Base-by-base conservation (phyloP, 2,329 filamentous ascomycete species). In the Calonectria ilicicola region DNA sequence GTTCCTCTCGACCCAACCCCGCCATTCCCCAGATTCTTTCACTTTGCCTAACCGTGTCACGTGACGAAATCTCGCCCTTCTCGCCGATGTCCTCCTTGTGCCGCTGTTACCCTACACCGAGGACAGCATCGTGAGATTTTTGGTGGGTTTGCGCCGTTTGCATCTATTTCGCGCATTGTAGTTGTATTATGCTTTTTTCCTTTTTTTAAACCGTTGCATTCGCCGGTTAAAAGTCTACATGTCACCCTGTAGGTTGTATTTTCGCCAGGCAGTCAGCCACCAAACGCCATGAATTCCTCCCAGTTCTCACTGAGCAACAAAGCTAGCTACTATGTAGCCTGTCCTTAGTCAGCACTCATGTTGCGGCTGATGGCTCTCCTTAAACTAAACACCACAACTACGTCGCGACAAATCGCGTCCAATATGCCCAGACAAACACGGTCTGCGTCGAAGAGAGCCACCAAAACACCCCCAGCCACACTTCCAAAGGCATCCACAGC, bases 341-440 rank as follows among this genome's bases (percentile, higher is more conserved):
- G 32, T 35, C 12, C 66, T 68, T 68, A 68, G 66, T 68, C 66
- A 68, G 66, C 66, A 26, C 26, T 19, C 12, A n/a, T 51, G 5
- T 23, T 26, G 9, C 15, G 19, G 15, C 29, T 35, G n/a, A 32
- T 32, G 35, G 26, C 19, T 58, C 15, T 44, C 62, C 42, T 14
- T 47, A 26, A 46, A 29, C 17, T 26, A 5, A 32, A 64, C 67
- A 63, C 17, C n/a, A 21, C 32, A 40, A 26, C 56, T 35, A 17
- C 23, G 19, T 21, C n/a, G 7, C 19, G 26, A 27, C 5, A 32
- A 63, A 29, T 27, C 14, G 32, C 29, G 3, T 15, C 32, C 40
- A 71, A 56, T 19, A 79, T 79, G 78, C 64, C 78, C 3, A 62
- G 74, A 60, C 72, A 75, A 46, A 75, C 75, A 23, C 75, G 78